Evolutionary conservation across 331 rosid species (phyloP).

Genomic region (Pyracantha coccinea): DNA sequence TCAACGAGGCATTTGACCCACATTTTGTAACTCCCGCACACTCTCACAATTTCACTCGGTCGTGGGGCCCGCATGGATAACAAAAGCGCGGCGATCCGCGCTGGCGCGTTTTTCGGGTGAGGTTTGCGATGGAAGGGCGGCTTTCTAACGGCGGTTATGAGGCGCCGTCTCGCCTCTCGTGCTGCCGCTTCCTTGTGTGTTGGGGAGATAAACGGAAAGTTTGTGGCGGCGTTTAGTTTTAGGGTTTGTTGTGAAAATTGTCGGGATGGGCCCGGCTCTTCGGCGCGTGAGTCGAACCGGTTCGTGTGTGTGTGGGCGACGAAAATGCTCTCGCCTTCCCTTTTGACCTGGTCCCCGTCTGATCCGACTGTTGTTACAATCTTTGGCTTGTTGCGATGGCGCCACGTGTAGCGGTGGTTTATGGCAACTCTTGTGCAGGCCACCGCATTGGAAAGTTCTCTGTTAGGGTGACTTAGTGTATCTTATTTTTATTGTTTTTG

Average conservation of each 20-base stretch:
- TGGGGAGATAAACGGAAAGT: slow-evolving; percentile 1
- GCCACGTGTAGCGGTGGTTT: slow-evolving; percentile 18
- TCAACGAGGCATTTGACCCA: slow-evolving; percentile 50
- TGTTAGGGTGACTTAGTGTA: too few species aligned
- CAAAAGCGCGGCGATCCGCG: slow-evolving; percentile 9
- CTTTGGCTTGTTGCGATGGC: not conserved
- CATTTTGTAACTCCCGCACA: too few species aligned
- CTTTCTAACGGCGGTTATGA: slow-evolving; percentile 25
- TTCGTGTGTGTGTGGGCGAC: not conserved
- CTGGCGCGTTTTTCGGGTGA: rapidly evolving
- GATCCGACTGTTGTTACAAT: slow-evolving; percentile 20
- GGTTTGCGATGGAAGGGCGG: slow-evolving; percentile 2
- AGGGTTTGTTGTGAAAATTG: slow-evolving; percentile 12
- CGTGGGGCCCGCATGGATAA: slow-evolving; percentile 26
- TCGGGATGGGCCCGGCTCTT: slow-evolving; percentile 32
- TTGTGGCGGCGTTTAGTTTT: slow-evolving; percentile 17
- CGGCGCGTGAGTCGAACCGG: slow-evolving; percentile 38
- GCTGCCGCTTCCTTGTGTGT: not conserved
- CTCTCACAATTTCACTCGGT: not conserved
- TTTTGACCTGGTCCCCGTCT: not conserved
- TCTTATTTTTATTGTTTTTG: too few species aligned
- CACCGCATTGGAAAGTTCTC: too few species aligned
- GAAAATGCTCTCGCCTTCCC: not conserved
- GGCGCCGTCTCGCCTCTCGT: not conserved
- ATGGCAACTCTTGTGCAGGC: too few species aligned